phyloP scores from a whole-genome alignment of 2,329 filamentous ascomycete species.

The Monilinia fructigena region DNA sequence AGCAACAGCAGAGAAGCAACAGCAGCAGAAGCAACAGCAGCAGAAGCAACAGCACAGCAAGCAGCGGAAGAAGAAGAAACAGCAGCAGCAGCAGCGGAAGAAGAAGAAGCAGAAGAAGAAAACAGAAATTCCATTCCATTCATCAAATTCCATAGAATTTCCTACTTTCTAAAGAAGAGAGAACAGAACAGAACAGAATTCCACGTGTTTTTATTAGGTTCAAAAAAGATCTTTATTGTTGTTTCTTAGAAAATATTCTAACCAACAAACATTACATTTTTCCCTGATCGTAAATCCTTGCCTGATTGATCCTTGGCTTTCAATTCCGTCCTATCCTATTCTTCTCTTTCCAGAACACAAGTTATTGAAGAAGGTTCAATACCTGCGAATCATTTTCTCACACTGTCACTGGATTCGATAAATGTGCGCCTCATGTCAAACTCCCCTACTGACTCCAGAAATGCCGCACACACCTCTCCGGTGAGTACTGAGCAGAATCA shows the following conservation, averaged over 20 bases:
- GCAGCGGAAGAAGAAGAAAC: too few relatives aligned
- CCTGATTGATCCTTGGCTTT: slow-evolving; percentile 23
- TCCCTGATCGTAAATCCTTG: slow-evolving; percentile 24
- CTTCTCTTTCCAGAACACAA: slow-evolving; percentile 9
- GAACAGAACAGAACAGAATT: slow-evolving; percentile 3
- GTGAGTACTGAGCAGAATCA: slow-evolving; percentile 36
- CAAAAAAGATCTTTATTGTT: slow-evolving; percentile 13
- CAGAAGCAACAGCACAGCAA: not conserved
- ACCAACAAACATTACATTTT: slow-evolving; percentile 21
- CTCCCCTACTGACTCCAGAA: slow-evolving; percentile 38
- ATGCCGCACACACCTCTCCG: slow-evolving; percentile 39
- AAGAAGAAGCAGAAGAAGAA: slow-evolving; percentile 1
- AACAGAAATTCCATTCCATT: slow-evolving; percentile 10
- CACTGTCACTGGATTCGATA: slow-evolving; percentile 39
- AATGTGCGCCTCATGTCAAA: slow-evolving; percentile 42
- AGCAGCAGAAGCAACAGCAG: not conserved
- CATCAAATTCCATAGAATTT: slow-evolving; percentile 20
- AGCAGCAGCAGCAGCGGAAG: not conserved
- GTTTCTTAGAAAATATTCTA: slow-evolving; percentile 19
- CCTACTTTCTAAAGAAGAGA: slow-evolving; percentile 12
- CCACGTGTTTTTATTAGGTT: slow-evolving; percentile 22
- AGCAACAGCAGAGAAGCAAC: not conserved
- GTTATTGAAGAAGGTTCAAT: slow-evolving; percentile 30
- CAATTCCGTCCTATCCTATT: slow-evolving; percentile 6
- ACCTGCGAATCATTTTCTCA: slow-evolving; percentile 38